These are phyloP conservation scores for Tothia fuscella DNA, from an alignment of 2,329 filamentous ascomycete species.

Conservation along the genomic window DNA sequence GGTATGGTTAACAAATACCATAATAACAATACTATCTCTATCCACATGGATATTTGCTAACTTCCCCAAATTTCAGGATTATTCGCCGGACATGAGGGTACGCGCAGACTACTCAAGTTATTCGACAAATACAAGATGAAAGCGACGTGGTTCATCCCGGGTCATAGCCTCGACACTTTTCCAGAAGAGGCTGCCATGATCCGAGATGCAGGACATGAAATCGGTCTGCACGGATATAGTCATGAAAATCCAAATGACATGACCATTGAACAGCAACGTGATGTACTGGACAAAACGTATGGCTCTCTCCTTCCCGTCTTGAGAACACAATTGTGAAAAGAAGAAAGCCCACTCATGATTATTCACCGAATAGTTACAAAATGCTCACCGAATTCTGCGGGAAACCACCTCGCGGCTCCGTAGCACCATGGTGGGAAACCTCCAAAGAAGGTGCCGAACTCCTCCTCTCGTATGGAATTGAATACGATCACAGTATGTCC, in stretches of 20 bases:
- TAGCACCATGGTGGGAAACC: conserved; percentile 66
- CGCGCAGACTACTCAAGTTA: conserved; percentile 53
- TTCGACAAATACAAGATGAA: conserved; percentile 66
- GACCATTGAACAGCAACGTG: conserved; percentile 62
- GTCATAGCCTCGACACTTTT: conserved; percentile 49
- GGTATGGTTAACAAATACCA: not conserved
- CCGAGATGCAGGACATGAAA: conserved; percentile 53
- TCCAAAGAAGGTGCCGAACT: conserved; percentile 55
- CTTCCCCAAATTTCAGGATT: conserved; percentile 30
- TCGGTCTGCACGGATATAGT: conserved; percentile 57
- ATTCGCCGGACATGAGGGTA: conserved; percentile 59
- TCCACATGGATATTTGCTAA: not conserved
- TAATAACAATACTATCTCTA: not conserved
- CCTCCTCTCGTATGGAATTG: conserved; percentile 54
- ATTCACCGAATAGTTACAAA: no score
- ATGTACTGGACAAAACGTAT: conserved; percentile 58
- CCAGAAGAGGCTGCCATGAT: conserved; percentile 50
- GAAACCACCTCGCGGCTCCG: conserved; percentile 58
- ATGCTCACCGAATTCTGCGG: conserved; percentile 56
- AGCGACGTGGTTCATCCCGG: conserved; percentile 54
- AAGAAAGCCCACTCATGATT: no score
- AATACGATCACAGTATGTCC: conserved; percentile 57
- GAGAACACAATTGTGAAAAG: no score
- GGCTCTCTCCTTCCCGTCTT: no score
- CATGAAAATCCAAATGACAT: conserved; percentile 64